Base-by-base conservation (phyloP, 495 filamentous ascomycete genomes). In the Cercophora scortea region DNA sequence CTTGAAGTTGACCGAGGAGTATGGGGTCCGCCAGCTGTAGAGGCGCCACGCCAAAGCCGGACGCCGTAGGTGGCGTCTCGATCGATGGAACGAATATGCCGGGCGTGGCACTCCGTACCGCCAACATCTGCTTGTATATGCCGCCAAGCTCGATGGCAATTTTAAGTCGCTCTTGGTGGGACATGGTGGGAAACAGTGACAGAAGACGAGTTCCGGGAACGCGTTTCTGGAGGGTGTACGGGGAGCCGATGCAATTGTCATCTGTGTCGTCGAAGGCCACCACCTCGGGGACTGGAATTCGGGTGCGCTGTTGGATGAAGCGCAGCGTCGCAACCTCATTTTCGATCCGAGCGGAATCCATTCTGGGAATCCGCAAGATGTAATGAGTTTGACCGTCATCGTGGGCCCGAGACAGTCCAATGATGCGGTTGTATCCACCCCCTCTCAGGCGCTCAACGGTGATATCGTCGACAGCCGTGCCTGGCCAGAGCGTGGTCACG, bases 351-450 rank as follows among this genome's bases (percentile, higher is more conserved):
- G 18, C 45, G 10, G 32, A 36, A 8, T 39, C 36, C 16, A 15
- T 33, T 40, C 44, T n/a, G 6, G 44, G 51, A 18, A 53, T 42
- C 18, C 51, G 51, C 35, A 53, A 6, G 35, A 48, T 32, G 35
- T 48, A 42, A 10, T 53, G 35, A 10, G 12, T 7, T 10, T 32
- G 11, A 12, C 15, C 11, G 4, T 41, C 8, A 9, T 16, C 11
- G n/a, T 17, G 25, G 13, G 45, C 25, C 25, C 2, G 25, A 6
- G 38, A 15, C 6, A 53, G 45, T 3, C 51, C 51, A 6, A 53
- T 42, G 17, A 48, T 42, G 25, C 44, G 51, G 38, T 53, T 53
- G 35, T 40, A 53, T 18, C 44, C 17, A 3, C 51, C 44, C 2
- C 40, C 40, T 6, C 2, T 25, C 32, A 52, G 16, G 4, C 35